A percentile compares a stretch with the other conserved stretches of the same genome.
Conservation (phyloP, 495 filamentous ascomycete genomes). For the Alectoria sarmentosa region DNA sequence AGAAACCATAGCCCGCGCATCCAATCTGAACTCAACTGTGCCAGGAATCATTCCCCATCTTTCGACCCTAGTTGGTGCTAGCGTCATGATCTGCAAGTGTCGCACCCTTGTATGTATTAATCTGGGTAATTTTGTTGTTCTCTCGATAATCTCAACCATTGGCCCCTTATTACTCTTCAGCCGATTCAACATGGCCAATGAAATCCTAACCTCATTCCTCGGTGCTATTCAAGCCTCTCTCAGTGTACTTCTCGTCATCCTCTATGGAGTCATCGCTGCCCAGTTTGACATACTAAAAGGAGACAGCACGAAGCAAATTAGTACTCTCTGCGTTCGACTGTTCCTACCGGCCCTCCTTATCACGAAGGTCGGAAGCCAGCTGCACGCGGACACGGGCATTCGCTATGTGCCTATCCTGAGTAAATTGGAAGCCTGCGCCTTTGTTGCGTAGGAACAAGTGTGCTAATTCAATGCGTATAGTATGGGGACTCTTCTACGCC, state of each 20-base stretch:
- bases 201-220: conserved; percentile 44
- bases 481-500: conserved; percentile 55
- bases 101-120: too few relatives aligned
- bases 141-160: neutral
- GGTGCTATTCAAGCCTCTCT: conserved; percentile 64
- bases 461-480: conserved; percentile 24
- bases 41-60: too few relatives aligned
- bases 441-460: neutral
- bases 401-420: conserved; percentile 52
- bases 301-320: conserved; percentile 53
- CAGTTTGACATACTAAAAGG: conserved; percentile 51
- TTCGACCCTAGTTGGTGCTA: too few relatives aligned
- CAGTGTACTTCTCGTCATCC: conserved; percentile 62
- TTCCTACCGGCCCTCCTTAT: conserved; percentile 68
- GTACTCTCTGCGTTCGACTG: conserved; percentile 57
- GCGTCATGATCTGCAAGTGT: too few relatives aligned
- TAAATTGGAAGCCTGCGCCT: conserved; percentile 17
- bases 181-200: conserved; percentile 14
- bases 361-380: conserved; percentile 57
- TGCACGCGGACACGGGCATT: conserved; percentile 47
- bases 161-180: neutral
- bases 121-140: too few relatives aligned
- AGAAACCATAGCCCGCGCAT: too few relatives aligned
- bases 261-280: conserved; percentile 54
- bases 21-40: too few relatives aligned